Percentiles rank a stretch among this genome's conserved stretches.
Evolutionary conservation across 768 basidiomycete species (phyloP).

Genomic region (Lactifluus piperatus): DNA sequence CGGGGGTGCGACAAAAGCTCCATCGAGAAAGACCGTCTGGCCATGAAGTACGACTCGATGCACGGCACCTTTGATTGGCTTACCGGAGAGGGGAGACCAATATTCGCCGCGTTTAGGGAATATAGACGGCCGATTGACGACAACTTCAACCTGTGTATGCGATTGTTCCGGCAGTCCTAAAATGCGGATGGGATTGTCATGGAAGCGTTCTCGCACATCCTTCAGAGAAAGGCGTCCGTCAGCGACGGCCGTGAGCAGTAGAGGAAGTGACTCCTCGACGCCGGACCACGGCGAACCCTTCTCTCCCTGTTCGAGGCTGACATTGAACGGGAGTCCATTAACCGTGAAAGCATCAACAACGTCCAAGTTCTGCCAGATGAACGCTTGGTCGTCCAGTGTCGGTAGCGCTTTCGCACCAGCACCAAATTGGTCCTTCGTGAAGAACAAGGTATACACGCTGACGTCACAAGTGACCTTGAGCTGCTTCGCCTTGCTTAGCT

Average conservation of each 20-base stretch:
- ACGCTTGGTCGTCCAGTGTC: constrained; percentile 62
- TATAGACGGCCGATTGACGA: constrained; percentile 63
- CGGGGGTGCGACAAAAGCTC: constrained; percentile 49
- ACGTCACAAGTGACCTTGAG: constrained; percentile 97
- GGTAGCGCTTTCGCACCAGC: constrained; percentile 48
- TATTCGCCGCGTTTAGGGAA: constrained; percentile 41
- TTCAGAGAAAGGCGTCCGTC: constrained; percentile 73
- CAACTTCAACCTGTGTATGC: constrained; percentile 87
- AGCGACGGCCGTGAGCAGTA: constrained; percentile 79
- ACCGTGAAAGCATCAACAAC: constrained; percentile 87
- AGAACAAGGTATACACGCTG: constrained; percentile 86
- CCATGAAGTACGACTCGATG: constrained; percentile 90
- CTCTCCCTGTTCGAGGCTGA: constrained; percentile 56
- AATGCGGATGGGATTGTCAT: constrained; percentile 89
- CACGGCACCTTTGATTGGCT: constrained; percentile 57
- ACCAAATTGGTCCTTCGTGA: constrained; percentile 67
- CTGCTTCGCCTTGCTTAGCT: constrained; percentile 87
- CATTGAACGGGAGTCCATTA: constrained; percentile 71
- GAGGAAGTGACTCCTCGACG: constrained; percentile 77
- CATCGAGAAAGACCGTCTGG: constrained; percentile 85
- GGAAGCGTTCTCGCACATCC: constrained; percentile 71
- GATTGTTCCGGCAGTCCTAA: constrained; percentile 84
- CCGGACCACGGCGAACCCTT: constrained; percentile 64
- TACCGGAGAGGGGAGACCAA: constrained; percentile 82
- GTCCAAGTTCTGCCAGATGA: constrained; percentile 79